Evolutionary conservation across 306 rosid genomes (phyloP).

Genomic region (Cucurbita argyrosperma): DNA sequence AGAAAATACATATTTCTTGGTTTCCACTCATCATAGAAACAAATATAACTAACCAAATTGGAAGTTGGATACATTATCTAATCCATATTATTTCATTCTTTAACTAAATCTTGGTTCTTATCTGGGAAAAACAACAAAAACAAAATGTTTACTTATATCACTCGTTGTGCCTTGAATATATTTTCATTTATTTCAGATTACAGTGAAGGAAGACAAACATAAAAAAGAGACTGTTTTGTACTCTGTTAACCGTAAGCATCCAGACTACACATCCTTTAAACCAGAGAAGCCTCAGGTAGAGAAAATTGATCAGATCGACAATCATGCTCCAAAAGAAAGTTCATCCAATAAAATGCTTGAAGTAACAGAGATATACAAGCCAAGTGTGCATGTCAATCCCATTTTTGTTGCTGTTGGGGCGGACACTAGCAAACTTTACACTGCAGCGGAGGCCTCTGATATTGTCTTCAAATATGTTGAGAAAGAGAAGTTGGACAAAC

Average conservation of each 20-base stretch:
- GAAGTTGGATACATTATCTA: background rate
- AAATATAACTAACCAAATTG: background rate
- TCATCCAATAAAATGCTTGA: slow-evolving; percentile 47
- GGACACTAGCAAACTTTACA: slow-evolving; percentile 44
- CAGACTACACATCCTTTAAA: slow-evolving; percentile 62
- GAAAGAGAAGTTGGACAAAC: slow-evolving; percentile 66
- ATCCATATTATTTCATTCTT: background rate
- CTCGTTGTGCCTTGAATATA: background rate
- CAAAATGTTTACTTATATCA: background rate
- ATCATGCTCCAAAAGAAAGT: slow-evolving; percentile 29
- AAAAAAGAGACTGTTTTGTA: slow-evolving; percentile 59
- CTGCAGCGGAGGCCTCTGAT: slow-evolving; percentile 65
- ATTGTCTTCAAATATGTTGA: slow-evolving; percentile 61
- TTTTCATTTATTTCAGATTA: slow-evolving; percentile 29
- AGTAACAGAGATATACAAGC: slow-evolving; percentile 71
- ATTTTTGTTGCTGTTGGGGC: slow-evolving; percentile 66
- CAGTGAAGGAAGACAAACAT: slow-evolving; percentile 75
- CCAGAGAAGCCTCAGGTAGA: slow-evolving; percentile 66
- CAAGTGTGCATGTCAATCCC: slow-evolving; percentile 74
- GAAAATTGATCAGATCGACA: slow-evolving; percentile 44
- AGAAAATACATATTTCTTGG: background rate
- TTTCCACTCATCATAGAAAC: background rate
- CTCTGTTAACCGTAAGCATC: slow-evolving; percentile 47
- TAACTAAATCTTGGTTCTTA: background rate
- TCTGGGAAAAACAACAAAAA: background rate